A percentile compares a stretch with the other conserved stretches of the same genome.
phyloP scores from a whole-genome alignment of 768 basidiomycete genomes.

The Pulveroboletus sp. region DNA sequence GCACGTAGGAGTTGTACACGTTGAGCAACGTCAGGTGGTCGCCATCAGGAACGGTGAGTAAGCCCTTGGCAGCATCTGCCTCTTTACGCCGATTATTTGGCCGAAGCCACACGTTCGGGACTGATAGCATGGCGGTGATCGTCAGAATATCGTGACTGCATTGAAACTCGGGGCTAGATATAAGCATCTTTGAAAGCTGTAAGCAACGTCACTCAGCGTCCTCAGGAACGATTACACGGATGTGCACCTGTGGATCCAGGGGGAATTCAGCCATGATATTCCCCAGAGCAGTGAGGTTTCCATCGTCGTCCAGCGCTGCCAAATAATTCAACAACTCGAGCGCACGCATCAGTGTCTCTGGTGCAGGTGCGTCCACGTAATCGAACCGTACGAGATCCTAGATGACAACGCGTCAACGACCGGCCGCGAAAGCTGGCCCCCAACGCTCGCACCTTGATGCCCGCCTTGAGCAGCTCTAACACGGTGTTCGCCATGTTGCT shows the following conservation, averaged over 20 bases:
- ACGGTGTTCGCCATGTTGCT: slow-evolving; percentile 93
- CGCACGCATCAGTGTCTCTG: slow-evolving; percentile 96
- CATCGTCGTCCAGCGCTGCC: slow-evolving; percentile 90
- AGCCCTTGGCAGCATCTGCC: slow-evolving; percentile 87
- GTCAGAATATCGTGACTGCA: slow-evolving; percentile 96
- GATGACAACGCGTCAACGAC: background rate
- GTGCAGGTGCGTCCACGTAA: slow-evolving; percentile 90
- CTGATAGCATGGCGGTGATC: slow-evolving; percentile 93
- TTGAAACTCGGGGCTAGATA: slow-evolving; percentile 89
- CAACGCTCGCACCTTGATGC: slow-evolving; percentile 60
- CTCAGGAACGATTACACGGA: slow-evolving; percentile 11
- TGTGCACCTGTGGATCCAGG: slow-evolving; percentile 87
- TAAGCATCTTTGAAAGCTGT: slow-evolving; percentile 85
- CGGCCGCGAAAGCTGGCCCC: background rate
- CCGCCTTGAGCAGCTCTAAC: slow-evolving; percentile 89
- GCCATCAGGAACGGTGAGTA: slow-evolving; percentile 86
- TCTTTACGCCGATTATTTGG: slow-evolving; percentile 85
- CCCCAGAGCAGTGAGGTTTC: slow-evolving; percentile 83
- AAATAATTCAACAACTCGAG: slow-evolving; percentile 91
- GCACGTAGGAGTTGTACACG: slow-evolving; percentile 88
- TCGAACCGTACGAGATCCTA: slow-evolving; percentile 82
- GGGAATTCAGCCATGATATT: slow-evolving; percentile 90
- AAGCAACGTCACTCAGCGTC: background rate
- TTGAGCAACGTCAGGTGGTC: slow-evolving; percentile 94
- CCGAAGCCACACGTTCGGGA: slow-evolving; percentile 92